Base-by-base conservation (phyloP, 257 asterid species). In the Nicotiana obtusifolia region DNA sequence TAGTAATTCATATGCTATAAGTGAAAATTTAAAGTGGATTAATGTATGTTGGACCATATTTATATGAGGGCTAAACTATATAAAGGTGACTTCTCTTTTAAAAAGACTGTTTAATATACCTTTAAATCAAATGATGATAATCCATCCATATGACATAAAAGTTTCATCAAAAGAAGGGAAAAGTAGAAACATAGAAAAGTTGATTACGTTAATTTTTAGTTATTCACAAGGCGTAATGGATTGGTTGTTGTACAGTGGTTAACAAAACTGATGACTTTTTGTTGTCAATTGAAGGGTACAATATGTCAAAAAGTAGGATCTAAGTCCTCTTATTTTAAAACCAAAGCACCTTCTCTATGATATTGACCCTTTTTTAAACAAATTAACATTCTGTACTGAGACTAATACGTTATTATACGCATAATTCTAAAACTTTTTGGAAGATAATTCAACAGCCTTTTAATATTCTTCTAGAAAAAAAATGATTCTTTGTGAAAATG, bases 211-310 rank as follows among this genome's bases (percentile, higher is more conserved):
- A 73, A 49, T 75, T 24, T 60, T 75, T 75, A 2, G 62, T 15
- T 49, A 75, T 75, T 49, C 49, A 75, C 14, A 47, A 47, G 41
- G 2, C 16, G 26, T 49, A 75, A 35, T 49, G 52, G 80, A 73
- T 73, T 49, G 41, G 62, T 15, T 47, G 60, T 60, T 41, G 26
- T 73, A 82, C 24, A 44, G 81, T 81, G 60, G 82, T 86, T 82
- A 78, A 22, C 83, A 14, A 80, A 86, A 81, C 78, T 67, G 83
- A 64, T n/a, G 87, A 53, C 84, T 83, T 80, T 77, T 64, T 19
- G 56, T 73, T 66, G 15, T 81, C 76, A 19, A 66, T 80, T 31
- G 22, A 35, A 49, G 79, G 80, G 47, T 30, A 79, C 59, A 76
- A 57, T 52, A 56, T 83, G 83, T 86, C 86, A 80, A 88, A 71